Evolutionary conservation across 768 basidiomycete species (phyloP), one percentile per base, ranked within the genome.

Genomic region (Boletus speciosus): DNA sequence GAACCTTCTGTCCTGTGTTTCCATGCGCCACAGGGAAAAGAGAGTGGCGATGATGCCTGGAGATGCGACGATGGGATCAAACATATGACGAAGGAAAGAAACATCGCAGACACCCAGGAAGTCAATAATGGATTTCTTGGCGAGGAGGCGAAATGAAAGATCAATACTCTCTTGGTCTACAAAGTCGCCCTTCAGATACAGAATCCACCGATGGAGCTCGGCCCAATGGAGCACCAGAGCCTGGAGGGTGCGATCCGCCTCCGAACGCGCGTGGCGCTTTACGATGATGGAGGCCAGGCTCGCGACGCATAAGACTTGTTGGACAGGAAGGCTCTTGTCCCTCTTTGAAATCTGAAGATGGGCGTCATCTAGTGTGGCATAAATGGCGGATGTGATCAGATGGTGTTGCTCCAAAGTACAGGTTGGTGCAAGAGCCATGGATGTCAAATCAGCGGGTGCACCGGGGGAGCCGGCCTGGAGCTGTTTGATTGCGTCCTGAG

Each of bases 1-100:
- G 42, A 69, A 71, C 36, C 57, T 52, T 34, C 21, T 34, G 21
- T 67, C 62, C 27, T 48, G 47, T n/a, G 47, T 49, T 47, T 67
- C 69, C 47, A 69, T 16, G 27, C 47, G 59, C 69, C 69, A 71
- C 32, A 69, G 15, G n/a, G 66, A 57, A 44, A 71, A 59, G 11
- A 71, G 41, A 21, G 59, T 57, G 44, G 59, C 6, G 8, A 59
- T 14, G 41, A 67, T 57, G 15, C 53, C 65, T 1, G 58, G 58
- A 32, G 62, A 62, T 8, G 49, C 25, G 12, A 61, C 47, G 31
- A 69, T 42, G 16, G 36, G 21, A 25, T 62, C 52, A n/a, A 67
- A 61, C 55, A 53, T 31, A 27, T 65, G 46, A 35, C 29, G 41
- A 19, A 69, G 62, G 47, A 48, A 37, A 23, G 47, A 12, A 35